These are phyloP conservation scores for Polytrichum formosum DNA, from an alignment of 225 moss, liverwort and hornwort genomes.

Conservation along the genomic window DNA sequence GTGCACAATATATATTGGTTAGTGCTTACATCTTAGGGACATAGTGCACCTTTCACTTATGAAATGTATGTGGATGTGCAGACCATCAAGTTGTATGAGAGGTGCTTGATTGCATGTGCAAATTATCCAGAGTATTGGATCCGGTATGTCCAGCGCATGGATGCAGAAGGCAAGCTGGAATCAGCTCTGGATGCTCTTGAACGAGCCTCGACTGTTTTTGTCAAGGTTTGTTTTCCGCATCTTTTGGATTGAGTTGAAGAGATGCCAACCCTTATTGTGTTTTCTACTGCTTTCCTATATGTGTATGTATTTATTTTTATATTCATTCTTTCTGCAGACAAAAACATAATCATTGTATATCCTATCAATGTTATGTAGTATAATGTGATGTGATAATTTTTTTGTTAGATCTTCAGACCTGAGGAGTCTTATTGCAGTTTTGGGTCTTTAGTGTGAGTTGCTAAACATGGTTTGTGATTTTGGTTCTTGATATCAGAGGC, in stretches of 20 bases:
- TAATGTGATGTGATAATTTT: too few species aligned
- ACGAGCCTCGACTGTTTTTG: conserved; percentile 68
- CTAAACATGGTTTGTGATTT: too few species aligned
- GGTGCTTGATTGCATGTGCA: conserved; percentile 96
- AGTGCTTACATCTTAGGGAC: too few species aligned
- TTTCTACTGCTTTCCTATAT: background rate
- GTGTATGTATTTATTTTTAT: too few species aligned
- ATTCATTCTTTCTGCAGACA: too few species aligned
- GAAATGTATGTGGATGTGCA: conserved; percentile 12
- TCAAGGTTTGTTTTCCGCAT: conserved; percentile 45
- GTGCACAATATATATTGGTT: too few species aligned
- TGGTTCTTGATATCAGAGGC: conserved; percentile 44
- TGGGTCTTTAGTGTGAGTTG: too few species aligned
- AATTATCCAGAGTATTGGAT: conserved; percentile 98
- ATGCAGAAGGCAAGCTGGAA: conserved; percentile 54
- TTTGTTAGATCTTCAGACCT: too few species aligned
- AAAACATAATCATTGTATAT: too few species aligned
- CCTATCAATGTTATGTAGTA: too few species aligned
- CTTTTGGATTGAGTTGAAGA: background rate
- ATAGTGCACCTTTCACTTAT: too few species aligned
- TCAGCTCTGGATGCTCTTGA: conserved; percentile 66
- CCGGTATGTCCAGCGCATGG: conserved; percentile 84
- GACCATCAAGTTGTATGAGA: conserved; percentile 85
- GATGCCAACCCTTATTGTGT: background rate
- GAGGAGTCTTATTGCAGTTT: too few species aligned